Base-by-base conservation (phyloP, 371 early-diverging fungal species). In the Lichtheimia ramosa region DNA sequence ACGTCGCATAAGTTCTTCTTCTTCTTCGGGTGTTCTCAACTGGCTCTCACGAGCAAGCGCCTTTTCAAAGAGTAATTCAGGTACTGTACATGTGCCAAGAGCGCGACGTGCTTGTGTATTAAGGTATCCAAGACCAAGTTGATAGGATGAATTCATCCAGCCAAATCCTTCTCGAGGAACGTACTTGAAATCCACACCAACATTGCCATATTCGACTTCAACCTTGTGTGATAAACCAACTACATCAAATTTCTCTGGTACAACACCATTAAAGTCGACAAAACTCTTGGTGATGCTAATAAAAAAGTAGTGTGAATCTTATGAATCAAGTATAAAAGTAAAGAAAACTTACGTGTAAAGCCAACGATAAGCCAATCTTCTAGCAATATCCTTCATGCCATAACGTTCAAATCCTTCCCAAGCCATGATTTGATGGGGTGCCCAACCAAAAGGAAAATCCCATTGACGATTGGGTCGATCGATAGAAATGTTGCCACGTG, bases 91-190 rank as follows among this genome's bases (percentile, higher is more conserved):
- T 6, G 89, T 80, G 1, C 95, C 95, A 25, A 96, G 66, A 0
- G 92, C 92, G 8, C 95, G 83, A 16, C 89, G 75, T 83, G 91
- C 81, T 43, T 84, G 83, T 13, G 77, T 71, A 8, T 84, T 88
- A 57, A 96, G 65, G 54, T 90, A 87, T 5, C 69, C 81, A 48
- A 95, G 68, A 2, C 96, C 96, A 23, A 95, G 84, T 74, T 93
- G 90, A 71, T 88, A 92, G 15, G 87, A 88, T 1, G 96, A 90
- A 63, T 96, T 97, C 97, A 96, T 96, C 98, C 97, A 97, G 12
- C 97, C 98, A 73, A 97, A 97, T 1, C 98, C 98, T 77, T 96
- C 96, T 5, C 92, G 81, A 0, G 94, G 91, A n/a, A 96, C 90
- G 66, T 84, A 91, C 73, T 95, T 92, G 79, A 96, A 96, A 64